Evolutionary conservation across 805 yeast species (phyloP), one percentile per base, ranked within the genome.

Genomic region (Spathaspora passalidarum): DNA sequence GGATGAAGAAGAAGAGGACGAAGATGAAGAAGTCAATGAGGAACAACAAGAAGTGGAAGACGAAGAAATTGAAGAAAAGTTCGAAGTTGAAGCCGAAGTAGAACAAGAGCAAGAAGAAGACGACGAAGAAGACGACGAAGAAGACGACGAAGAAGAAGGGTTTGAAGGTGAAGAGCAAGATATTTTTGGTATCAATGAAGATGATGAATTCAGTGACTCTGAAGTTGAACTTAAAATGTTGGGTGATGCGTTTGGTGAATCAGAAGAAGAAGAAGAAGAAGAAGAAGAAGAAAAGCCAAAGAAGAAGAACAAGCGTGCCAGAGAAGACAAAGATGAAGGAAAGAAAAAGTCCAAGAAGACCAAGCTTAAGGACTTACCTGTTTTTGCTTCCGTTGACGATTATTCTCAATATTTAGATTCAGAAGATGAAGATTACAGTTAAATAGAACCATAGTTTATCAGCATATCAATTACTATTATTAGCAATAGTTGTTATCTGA

Each of bases 341-440:
- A 60, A 56, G 45, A 57, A 57, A 49, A 72, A 68, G 51, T 54
- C 73, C 16, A 81, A 78, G 71, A 80, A 73, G 60, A 66, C 72
- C 39, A 82, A 79, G 62, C 68, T 86, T 57, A 82, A 79, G 58
- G 80, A 76, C 40, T 70, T 91, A 49, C 97, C 97, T 18, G 74
- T 82, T 17, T 91, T 89, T 69, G 97, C 96, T 1, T 83, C 90
- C 39, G 96, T 83, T 8, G 96, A 87, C 36, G 96, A 87, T 50
- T 90, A 89, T 61, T 84, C 92, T 21, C 74, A 87, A 59, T 84
- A 82, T 55, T 67, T 87, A 62, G 75, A 75, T 22, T 82, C 86
- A 13, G 87, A 84, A 22, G 86, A 80, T 43, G 87, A 82, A 41
- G 77, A 68, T 38, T 61, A 53, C 43, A 49, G 42, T 39, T 38